Evolutionary conservation across 208 protist genomes (phyloP), one percentile per base, ranked within the genome.

Genomic region (Trypanosoma brucei): DNA sequence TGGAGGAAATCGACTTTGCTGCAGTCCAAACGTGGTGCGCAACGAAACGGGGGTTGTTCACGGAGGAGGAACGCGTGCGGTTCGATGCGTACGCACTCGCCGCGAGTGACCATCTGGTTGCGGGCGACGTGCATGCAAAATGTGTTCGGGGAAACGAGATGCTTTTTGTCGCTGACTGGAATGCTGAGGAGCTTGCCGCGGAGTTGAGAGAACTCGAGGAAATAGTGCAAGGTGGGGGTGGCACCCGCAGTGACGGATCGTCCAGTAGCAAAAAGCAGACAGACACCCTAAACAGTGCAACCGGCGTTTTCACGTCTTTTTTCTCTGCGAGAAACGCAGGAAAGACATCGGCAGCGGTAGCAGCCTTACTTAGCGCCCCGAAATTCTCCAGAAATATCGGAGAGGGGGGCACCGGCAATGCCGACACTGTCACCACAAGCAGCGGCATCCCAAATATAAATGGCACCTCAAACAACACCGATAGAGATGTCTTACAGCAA

Each of bases 41-140:
- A 66, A 65, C 68, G 53, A 86, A 86, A 69, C 70, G 77, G 37
- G 45, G 52, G 22, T 68, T 79, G 31, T 80, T 94, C 35, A 90
- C 74, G 51, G 81, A 88, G 61, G 85, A 87, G 71, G 84, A 94
- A 62, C 73, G 81, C 49, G 86, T 79, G 14, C 82, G 88, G 31
- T 94, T 88, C 60, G 58, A 54, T 2, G 76, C 76, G 13, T 94
- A 94, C 56, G 72, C 87, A 57, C 65, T 91, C 39, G 83, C 86
- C 22, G 59, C 88, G 42, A 62, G 63, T 9, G 49, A 49, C 44
- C 11, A 57, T 35, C 55, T 72, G 35, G 30, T 70, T 35, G 65
- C 59, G 31, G 48, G 7, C 1, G 67, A 68, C 36, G 70, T 9
- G 42, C 36, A 36, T 0, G 49, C 53, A 22, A 53, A 55, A 39